phyloP scores from a whole-genome alignment of 495 filamentous ascomycete genomes.

The Staphylotrichum tortipilum region DNA sequence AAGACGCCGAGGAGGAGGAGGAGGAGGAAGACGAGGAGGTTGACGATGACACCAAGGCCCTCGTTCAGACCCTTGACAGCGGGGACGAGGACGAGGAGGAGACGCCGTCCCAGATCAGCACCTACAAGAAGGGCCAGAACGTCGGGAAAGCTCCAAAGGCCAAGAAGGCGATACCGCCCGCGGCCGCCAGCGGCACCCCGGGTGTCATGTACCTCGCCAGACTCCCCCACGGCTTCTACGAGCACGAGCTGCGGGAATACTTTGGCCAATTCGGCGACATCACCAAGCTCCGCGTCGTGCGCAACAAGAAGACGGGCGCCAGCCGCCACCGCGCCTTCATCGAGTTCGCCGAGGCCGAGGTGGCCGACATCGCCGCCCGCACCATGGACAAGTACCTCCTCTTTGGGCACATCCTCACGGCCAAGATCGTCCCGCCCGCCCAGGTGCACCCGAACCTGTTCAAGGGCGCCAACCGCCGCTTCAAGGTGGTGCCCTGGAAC shows the following conservation, averaged over 20 bases:
- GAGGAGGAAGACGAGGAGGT: constrained; percentile 35
- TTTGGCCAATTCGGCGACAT: constrained; percentile 93
- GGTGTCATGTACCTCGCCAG: constrained; percentile 84
- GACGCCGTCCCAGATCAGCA: constrained; percentile 38
- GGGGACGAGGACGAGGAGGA: constrained; percentile 53
- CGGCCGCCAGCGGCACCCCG: constrained; percentile 41
- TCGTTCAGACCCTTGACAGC: constrained; percentile 72
- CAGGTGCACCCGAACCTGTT: constrained; percentile 74
- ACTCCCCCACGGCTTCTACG: constrained; percentile 92
- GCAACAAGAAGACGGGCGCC: constrained; percentile 78
- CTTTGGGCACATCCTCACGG: constrained; percentile 85
- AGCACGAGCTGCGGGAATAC: constrained; percentile 87
- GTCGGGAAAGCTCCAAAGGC: constrained; percentile 58
- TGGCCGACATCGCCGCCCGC: constrained; percentile 79
- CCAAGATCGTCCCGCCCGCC: constrained; percentile 63
- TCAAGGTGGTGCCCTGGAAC: constrained; percentile 80
- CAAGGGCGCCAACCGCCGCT: constrained; percentile 79
- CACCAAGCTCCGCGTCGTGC: constrained; percentile 70
- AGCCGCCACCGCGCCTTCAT: constrained; percentile 91
- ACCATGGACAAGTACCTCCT: constrained; percentile 98
- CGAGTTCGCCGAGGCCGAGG: constrained; percentile 68
- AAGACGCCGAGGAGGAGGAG: constrained; percentile 23
- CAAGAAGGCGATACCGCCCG: constrained; percentile 30
- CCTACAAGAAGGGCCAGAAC: constrained; percentile 46
- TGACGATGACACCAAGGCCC: constrained; percentile 43